A percentile compares a stretch with the other conserved stretches of the same genome.
phyloP scores from a whole-genome alignment of 129 eudicot species.

The Scalesia atractyloides region DNA sequence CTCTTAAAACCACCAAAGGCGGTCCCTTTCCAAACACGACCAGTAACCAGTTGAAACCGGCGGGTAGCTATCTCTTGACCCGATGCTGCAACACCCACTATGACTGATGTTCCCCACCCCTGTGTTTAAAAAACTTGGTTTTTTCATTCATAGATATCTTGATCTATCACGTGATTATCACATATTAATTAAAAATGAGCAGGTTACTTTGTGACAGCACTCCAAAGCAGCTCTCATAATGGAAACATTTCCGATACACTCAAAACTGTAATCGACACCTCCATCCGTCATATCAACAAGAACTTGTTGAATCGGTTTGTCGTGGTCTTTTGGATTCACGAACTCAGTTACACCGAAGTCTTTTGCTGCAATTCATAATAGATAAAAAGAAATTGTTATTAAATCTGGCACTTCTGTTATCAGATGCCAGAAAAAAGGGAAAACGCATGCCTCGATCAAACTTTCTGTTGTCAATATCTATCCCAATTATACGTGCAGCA shows the following conservation, averaged over 20 bases:
- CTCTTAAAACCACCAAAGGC: slow-evolving; percentile 97
- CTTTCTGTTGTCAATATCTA: slow-evolving; percentile 89
- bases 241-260: slow-evolving; percentile 96
- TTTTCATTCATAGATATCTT: background rate
- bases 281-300: slow-evolving; percentile 96
- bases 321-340: slow-evolving; percentile 95
- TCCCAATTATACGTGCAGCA: slow-evolving; percentile 87
- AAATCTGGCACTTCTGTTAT: background rate
- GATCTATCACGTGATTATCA: background rate
- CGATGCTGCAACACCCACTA: slow-evolving; percentile 98
- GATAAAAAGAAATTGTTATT: background rate
- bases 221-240: slow-evolving; percentile 98
- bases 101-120: slow-evolving; percentile 99
- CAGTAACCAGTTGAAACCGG: slow-evolving; percentile 91
- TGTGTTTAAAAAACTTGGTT: slow-evolving; percentile 23
- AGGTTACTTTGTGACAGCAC: slow-evolving; percentile 91
- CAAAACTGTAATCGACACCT: slow-evolving; percentile 98
- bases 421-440: background rate
- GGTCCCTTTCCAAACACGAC: slow-evolving; percentile 99
- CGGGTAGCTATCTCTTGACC: slow-evolving; percentile 98
- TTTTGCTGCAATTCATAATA: slow-evolving; percentile 69
- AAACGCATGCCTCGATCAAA: slow-evolving; percentile 62
- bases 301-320: slow-evolving; percentile 92
- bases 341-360: slow-evolving; percentile 92
- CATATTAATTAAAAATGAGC: background rate